phyloP scores from a whole-genome alignment of 352 stramenopile genomes.

The Peronospora tabacina region DNA sequence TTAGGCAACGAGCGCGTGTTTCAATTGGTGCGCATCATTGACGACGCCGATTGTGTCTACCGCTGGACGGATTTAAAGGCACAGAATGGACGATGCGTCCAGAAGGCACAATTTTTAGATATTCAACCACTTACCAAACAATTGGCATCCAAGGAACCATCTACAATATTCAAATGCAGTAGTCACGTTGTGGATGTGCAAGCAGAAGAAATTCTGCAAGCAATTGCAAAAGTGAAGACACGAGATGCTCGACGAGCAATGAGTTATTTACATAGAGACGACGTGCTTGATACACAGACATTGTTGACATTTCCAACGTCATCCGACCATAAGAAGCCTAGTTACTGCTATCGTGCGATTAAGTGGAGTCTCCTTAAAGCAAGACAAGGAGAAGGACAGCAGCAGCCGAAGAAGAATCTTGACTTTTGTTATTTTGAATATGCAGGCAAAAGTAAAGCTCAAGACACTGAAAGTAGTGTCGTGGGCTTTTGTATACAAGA shows the following conservation, averaged over 20 bases:
- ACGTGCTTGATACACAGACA: conserved; percentile 58
- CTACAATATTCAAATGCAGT: conserved; percentile 53
- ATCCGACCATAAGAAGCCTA: conserved; percentile 35
- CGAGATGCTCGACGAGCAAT: conserved; percentile 47
- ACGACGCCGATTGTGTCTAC: conserved; percentile 69
- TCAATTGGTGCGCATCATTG: conserved; percentile 57
- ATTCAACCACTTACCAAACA: conserved; percentile 38
- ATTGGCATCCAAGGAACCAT: conserved; percentile 23
- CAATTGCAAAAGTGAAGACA: conserved; percentile 48
- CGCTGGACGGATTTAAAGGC: conserved; percentile 46
- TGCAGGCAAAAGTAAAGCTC: conserved; percentile 45
- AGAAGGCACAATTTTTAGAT: conserved; percentile 58
- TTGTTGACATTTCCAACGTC: conserved; percentile 64
- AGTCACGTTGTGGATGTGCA: conserved; percentile 54
- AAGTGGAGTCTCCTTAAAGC: conserved; percentile 49
- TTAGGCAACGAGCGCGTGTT: conserved; percentile 58
- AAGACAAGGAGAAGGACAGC: conserved; percentile 25
- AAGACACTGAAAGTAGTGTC: conserved; percentile 33
- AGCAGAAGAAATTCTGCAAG: conserved; percentile 52
- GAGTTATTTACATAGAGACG: conserved; percentile 39
- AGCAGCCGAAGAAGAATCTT: conserved; percentile 40
- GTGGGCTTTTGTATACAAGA: conserved; percentile 79
- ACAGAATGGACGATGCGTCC: conserved; percentile 22
- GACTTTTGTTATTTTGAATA: conserved; percentile 81
- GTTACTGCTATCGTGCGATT: conserved; percentile 63